These are phyloP conservation scores for Yamadazyma kitorensis DNA, from an alignment of 805 yeast species.

Conservation along the genomic window DNA sequence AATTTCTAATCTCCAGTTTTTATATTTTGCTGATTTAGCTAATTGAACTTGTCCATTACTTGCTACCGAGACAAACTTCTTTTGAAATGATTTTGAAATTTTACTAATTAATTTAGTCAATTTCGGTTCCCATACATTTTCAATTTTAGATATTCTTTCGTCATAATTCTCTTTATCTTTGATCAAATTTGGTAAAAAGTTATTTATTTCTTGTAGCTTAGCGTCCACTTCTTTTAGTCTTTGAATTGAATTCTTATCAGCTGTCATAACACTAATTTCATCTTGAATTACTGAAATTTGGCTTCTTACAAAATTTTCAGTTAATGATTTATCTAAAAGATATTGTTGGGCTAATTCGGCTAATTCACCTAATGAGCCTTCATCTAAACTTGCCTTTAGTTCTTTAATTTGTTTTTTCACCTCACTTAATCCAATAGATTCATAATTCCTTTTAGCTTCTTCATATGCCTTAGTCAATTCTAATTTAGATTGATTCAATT, in stretches of 20 bases:
- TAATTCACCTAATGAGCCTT: constrained; percentile 37
- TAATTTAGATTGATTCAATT: constrained; percentile 24
- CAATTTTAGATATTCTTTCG: constrained; percentile 35
- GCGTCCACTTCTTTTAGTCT: constrained; percentile 37
- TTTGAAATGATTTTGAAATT: constrained; percentile 64
- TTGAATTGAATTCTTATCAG: constrained; percentile 36
- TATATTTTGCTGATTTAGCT: constrained; percentile 48
- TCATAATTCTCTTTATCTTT: constrained; percentile 25
- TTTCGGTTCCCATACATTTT: constrained; percentile 58
- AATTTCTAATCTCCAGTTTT: constrained; percentile 82
- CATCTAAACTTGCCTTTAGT: constrained; percentile 35
- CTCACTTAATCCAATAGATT: constrained; percentile 34
- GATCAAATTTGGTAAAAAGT: constrained; percentile 35
- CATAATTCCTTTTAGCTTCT: constrained; percentile 30
- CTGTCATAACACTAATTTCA: constrained; percentile 37
- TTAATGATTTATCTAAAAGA: constrained; percentile 35
- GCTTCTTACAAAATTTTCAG: constrained; percentile 33
- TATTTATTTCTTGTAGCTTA: constrained; percentile 32
- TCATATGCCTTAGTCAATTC: constrained; percentile 30
- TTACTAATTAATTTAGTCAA: constrained; percentile 49
- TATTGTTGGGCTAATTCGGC: constrained; percentile 36
- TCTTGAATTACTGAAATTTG: constrained; percentile 46
- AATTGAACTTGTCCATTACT: constrained; percentile 82
- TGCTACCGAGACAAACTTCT: constrained; percentile 70
- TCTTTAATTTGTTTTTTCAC: constrained; percentile 35